A percentile compares a stretch with the other conserved stretches of the same genome.
Evolutionary conservation across 306 rosid genomes (phyloP).

Genomic region (Rosa rugosa): DNA sequence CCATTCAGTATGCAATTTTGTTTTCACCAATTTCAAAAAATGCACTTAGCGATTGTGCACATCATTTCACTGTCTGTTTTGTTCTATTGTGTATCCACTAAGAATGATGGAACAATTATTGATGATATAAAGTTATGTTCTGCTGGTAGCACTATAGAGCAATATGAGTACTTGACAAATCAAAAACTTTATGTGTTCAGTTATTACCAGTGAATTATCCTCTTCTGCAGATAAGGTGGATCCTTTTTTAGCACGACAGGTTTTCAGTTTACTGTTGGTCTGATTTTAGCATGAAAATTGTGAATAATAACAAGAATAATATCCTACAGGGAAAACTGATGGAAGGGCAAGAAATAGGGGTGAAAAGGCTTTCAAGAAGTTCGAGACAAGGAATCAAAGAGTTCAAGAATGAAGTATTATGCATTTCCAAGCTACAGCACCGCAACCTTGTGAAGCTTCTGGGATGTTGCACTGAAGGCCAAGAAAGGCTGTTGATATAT

Average conservation of each 20-base stretch:
- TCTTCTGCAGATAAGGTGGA: neutral
- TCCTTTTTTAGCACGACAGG: neutral
- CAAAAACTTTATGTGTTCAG: neutral
- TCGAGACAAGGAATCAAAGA: constrained; percentile 56
- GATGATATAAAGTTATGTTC: neutral
- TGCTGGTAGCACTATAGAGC: neutral
- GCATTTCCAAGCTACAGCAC: constrained; percentile 37
- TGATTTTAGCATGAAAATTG: neutral
- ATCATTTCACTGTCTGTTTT: neutral
- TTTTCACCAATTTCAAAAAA: neutral
- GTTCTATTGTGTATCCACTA: neutral
- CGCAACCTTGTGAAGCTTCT: constrained; percentile 58
- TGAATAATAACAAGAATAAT: neutral
- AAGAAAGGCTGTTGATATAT: constrained; percentile 50
- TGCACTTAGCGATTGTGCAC: neutral
- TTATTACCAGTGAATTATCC: neutral
- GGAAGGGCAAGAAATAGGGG: constrained; percentile 46
- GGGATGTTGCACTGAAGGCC: constrained; percentile 48
- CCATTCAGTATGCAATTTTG: neutral
- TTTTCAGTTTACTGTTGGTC: neutral
- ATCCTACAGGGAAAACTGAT: constrained; percentile 27
- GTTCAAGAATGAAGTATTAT: constrained; percentile 50
- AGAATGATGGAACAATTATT: neutral
- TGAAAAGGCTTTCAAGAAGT: constrained; percentile 51
- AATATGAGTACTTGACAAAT: neutral